Percentiles rank a stretch among this genome's conserved stretches.
These are phyloP conservation scores for Kingdonia uniflora DNA, from an alignment of 164 flowering plant species.

Conservation along the genomic window DNA sequence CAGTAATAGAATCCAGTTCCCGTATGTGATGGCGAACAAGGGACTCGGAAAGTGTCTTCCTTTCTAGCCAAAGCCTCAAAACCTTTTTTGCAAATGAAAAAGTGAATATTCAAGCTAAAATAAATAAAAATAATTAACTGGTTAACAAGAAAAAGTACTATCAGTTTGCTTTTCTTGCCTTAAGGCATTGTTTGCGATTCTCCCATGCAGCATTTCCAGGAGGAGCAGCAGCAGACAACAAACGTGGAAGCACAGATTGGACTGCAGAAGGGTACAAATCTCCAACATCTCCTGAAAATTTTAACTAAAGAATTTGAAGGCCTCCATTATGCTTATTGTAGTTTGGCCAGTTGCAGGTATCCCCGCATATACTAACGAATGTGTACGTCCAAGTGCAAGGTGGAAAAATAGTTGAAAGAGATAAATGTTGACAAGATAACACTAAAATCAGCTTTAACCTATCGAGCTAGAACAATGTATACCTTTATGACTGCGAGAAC, in stretches of 20 bases:
- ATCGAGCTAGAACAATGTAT: slow-evolving; percentile 1
- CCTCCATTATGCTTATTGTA: too few relatives aligned
- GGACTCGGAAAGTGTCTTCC: slow-evolving; percentile 73
- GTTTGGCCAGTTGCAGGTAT: too few relatives aligned
- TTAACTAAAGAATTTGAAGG: slow-evolving; percentile 8
- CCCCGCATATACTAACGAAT: too few relatives aligned
- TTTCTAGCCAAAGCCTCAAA: slow-evolving; percentile 83
- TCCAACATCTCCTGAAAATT: slow-evolving; percentile 51
- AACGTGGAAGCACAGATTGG: slow-evolving; percentile 60
- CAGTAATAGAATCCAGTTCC: slow-evolving; percentile 50
- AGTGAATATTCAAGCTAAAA: background rate
- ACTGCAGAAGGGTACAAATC: slow-evolving; percentile 66
- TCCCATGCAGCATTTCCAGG: slow-evolving; percentile 67
- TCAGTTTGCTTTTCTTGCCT: slow-evolving; percentile 41
- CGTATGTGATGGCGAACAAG: slow-evolving; percentile 65
- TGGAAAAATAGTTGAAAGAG: too few relatives aligned
- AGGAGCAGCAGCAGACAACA: slow-evolving; percentile 89
- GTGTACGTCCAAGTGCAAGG: too few relatives aligned
- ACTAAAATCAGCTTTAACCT: too few relatives aligned
- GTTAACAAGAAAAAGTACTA: slow-evolving; percentile 1
- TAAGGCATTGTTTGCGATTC: slow-evolving; percentile 91
- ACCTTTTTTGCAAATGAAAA: slow-evolving; percentile 40
- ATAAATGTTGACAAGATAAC: too few relatives aligned
- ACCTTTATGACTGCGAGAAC: slow-evolving; percentile 83
- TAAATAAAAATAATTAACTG: slow-evolving; percentile 6